These are phyloP conservation scores for Colletotrichum plurivorum DNA, from an alignment of 2,329 filamentous ascomycete species.

Conservation along the genomic window DNA sequence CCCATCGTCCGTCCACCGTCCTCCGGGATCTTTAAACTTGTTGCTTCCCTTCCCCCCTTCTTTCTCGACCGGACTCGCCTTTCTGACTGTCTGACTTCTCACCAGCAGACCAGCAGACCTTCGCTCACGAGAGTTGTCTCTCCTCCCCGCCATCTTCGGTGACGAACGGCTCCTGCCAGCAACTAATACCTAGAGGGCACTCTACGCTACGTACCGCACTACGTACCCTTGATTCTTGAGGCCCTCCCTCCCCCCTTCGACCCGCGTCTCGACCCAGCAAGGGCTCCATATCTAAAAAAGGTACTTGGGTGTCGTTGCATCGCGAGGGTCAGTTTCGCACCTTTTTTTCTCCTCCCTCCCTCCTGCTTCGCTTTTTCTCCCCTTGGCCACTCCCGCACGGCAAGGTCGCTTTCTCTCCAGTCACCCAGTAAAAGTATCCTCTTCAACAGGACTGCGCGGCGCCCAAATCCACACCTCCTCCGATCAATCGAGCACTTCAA, in stretches of 20 bases:
- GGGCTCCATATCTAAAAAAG: slow-evolving; percentile 35
- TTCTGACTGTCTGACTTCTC: not conserved
- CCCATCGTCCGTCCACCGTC: not conserved
- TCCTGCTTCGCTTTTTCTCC: not conserved
- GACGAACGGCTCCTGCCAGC: not conserved
- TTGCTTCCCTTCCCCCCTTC: slow-evolving; percentile 5
- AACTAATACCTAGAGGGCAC: too few species aligned
- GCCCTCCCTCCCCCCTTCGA: slow-evolving; percentile 10
- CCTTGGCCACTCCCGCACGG: not conserved
- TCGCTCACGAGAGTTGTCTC: not conserved
- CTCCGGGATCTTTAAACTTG: slow-evolving; percentile 18
- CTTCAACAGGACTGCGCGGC: slow-evolving; percentile 36
- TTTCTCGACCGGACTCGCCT: not conserved
- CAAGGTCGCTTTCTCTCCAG: slow-evolving; percentile 4
- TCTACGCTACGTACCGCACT: too few species aligned
- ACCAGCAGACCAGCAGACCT: not conserved
- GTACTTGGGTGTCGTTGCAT: slow-evolving; percentile 35
- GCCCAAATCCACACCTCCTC: slow-evolving; percentile 23
- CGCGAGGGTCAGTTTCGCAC: slow-evolving; percentile 25
- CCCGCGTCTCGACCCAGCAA: slow-evolving; percentile 22
- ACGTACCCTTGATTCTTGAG: not conserved
- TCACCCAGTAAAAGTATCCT: slow-evolving; percentile 16
- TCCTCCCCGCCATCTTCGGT: not conserved
- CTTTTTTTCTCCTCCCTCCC: not conserved
- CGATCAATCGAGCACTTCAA: slow-evolving; percentile 38